A percentile compares a stretch with the other conserved stretches of the same genome.
Evolutionary conservation across 306 rosid species (phyloP).

Genomic region (Gastrolobium bilobum): DNA sequence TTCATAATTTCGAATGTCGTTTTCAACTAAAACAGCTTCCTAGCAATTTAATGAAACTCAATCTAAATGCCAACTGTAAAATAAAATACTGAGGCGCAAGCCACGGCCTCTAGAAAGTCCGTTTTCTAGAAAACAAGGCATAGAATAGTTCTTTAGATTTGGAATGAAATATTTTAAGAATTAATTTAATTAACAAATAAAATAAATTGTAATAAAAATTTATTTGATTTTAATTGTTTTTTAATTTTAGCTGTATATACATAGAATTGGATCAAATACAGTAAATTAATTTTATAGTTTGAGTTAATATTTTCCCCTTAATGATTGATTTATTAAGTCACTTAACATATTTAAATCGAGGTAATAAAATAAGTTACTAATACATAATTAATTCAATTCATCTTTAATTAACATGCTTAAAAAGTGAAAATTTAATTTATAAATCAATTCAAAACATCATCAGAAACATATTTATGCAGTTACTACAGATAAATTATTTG

Average conservation of each 20-base stretch:
- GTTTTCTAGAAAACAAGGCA: neutral
- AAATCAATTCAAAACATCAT: neutral
- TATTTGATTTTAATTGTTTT: neutral
- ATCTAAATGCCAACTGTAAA: neutral
- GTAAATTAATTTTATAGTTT: neutral
- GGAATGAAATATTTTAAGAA: neutral
- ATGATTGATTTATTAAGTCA: neutral
- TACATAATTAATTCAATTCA: neutral
- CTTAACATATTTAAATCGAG: neutral
- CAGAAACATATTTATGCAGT: too few relatives aligned
- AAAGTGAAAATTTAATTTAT: neutral
- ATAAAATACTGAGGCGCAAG: neutral
- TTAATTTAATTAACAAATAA: neutral
- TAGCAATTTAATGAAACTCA: neutral
- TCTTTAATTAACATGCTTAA: neutral
- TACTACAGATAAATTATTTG: too few relatives aligned
- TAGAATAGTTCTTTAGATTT: neutral
- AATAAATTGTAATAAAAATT: neutral
- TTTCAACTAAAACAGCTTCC: too few relatives aligned
- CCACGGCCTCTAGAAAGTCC: conserved; percentile 57
- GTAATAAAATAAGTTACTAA: neutral
- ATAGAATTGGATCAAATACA: neutral
- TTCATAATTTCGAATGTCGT: too few relatives aligned
- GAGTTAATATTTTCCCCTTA: neutral
- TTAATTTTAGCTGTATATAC: neutral